Conservation (phyloP, 805 yeast species). For the Brettanomyces sp. region DNA sequence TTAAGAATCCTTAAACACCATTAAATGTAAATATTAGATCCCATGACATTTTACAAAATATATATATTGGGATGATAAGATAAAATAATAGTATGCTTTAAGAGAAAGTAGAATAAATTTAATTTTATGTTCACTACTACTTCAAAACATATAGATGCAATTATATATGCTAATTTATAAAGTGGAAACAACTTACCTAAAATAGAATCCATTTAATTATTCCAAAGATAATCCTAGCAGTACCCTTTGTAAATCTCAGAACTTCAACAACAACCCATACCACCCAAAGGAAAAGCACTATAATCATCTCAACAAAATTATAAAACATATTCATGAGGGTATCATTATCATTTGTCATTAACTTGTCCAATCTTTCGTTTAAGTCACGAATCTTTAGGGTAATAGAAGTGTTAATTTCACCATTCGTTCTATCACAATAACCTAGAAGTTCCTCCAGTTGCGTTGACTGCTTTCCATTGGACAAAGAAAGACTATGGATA, state of each 20-base stretch:
- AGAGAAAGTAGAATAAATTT: too few relatives aligned
- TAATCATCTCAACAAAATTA: constrained; percentile 38
- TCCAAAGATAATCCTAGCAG: constrained; percentile 8
- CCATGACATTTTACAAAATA: too few relatives aligned
- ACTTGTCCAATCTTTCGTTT: constrained; percentile 38
- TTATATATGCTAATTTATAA: too few relatives aligned
- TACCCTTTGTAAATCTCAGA: constrained; percentile 27
- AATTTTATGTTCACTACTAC: too few relatives aligned
- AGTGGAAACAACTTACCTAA: constrained; percentile 1
- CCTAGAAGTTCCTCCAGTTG: constrained; percentile 52
- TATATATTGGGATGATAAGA: too few relatives aligned
- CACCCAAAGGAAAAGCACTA: constrained; percentile 41
- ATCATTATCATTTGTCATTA: constrained; percentile 19
- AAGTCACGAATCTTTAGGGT: constrained; percentile 51
- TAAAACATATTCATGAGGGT: constrained; percentile 32
- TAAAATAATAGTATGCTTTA: too few relatives aligned
- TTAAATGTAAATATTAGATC: too few relatives aligned
- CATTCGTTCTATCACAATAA: constrained; percentile 56
- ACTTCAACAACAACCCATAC: constrained; percentile 50
- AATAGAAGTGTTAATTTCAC: constrained; percentile 65
- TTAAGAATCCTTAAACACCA: too few relatives aligned
- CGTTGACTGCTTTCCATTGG: constrained; percentile 24
- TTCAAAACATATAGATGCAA: too few relatives aligned
- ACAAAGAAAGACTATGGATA: constrained; percentile 13
- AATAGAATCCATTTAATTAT: constrained; percentile 22